Percentiles rank a stretch among this genome's conserved stretches.
Conservation (phyloP, 306 rosid genomes). For the Rubus idaeus region DNA sequence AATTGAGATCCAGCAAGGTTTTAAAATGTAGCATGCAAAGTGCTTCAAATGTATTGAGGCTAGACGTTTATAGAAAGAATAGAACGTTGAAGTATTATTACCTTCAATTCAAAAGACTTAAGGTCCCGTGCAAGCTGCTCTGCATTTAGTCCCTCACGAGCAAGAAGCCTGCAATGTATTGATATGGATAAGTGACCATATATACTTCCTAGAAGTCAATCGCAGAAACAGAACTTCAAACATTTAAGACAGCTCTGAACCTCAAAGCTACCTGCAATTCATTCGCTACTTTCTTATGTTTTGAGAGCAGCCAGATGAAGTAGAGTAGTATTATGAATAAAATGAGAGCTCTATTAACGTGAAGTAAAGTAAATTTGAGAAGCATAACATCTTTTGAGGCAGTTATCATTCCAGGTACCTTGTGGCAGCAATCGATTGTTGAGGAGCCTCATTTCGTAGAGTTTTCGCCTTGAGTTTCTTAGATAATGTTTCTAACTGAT, state of each 20-base stretch:
- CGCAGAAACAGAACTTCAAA: neutral
- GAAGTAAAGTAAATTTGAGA: neutral
- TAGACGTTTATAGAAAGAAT: constrained; percentile 7
- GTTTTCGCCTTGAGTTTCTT: constrained; percentile 98
- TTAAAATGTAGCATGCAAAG: neutral
- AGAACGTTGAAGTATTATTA: constrained; percentile 20
- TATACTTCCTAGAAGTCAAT: neutral
- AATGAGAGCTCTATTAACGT: neutral
- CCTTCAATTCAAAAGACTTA: constrained; percentile 97
- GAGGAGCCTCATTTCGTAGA: constrained; percentile 78
- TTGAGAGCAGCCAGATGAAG: neutral
- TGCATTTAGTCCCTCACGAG: constrained; percentile 96
- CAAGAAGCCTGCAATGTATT: constrained; percentile 71
- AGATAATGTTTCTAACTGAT: constrained; percentile 91
- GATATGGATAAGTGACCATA: constrained; percentile 1
- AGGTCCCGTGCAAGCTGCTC: constrained; percentile 99
- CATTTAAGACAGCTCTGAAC: neutral
- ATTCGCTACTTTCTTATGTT: neutral
- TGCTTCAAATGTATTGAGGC: constrained; percentile 8
- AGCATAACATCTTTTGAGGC: neutral
- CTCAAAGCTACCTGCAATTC: neutral
- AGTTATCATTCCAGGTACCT: constrained; percentile 44
- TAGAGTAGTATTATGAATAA: neutral
- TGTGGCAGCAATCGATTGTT: constrained; percentile 92
- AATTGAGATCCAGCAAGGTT: neutral